Conservation (phyloP, 208 protist species). For the Leptomonas seymouri region DNA sequence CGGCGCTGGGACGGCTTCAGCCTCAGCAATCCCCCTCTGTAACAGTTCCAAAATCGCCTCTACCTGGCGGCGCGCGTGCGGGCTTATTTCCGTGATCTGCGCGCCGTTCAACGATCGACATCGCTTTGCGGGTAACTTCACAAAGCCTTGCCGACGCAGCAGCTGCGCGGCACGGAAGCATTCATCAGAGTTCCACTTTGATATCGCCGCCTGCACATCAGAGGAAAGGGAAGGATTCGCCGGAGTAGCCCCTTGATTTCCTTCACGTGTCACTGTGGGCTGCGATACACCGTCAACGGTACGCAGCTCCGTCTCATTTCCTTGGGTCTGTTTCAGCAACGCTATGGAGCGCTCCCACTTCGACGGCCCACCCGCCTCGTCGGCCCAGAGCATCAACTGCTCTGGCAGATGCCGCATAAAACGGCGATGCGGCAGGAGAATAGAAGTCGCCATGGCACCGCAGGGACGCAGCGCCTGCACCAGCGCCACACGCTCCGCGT, state of each 20-base stretch:
- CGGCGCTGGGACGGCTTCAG: not conserved
- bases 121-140: not conserved
- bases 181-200: slow-evolving; percentile 28
- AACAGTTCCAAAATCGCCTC: slow-evolving; percentile 22
- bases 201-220: slow-evolving; percentile 10
- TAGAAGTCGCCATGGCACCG: slow-evolving; percentile 25
- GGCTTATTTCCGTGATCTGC: slow-evolving; percentile 1
- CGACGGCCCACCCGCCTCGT: slow-evolving; percentile 22
- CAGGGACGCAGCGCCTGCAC: slow-evolving; percentile 43
- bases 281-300: not conserved
- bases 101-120: slow-evolving; percentile 1
- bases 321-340: slow-evolving; percentile 10
- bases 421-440: slow-evolving; percentile 37
- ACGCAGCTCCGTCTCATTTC: not conserved
- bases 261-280: not conserved
- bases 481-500: slow-evolving; percentile 50
- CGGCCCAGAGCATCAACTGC: slow-evolving; percentile 68
- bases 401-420: slow-evolving; percentile 56
- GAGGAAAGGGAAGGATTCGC: slow-evolving; percentile 2
- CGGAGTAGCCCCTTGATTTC: not conserved
- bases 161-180: slow-evolving; percentile 25
- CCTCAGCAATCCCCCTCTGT: not conserved
- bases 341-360: slow-evolving; percentile 29
- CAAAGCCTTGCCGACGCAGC: slow-evolving; percentile 25
- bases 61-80: slow-evolving; percentile 9